Conservation (phyloP, 176 grass and related monocot genomes). For the Eremochloa ophiuroides region DNA sequence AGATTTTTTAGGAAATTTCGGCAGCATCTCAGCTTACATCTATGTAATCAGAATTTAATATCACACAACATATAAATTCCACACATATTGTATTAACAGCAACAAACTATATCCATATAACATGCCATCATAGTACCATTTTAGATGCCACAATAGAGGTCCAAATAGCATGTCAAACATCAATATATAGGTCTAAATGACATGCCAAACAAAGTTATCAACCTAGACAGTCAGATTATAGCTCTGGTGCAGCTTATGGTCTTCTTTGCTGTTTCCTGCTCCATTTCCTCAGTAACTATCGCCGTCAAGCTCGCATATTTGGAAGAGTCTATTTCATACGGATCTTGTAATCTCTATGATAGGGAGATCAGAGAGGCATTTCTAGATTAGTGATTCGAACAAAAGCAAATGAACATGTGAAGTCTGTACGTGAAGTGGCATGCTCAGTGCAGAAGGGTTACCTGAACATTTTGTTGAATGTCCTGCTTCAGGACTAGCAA, state of each 20-base stretch:
- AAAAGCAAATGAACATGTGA: not conserved
- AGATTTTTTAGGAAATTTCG: too few species aligned
- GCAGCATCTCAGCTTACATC: too few species aligned
- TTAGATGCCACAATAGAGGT: too few species aligned
- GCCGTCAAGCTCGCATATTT: slow-evolving; percentile 46
- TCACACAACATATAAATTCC: too few species aligned
- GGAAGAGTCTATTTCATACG: slow-evolving; percentile 43
- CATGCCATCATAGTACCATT: too few species aligned
- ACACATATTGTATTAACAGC: too few species aligned
- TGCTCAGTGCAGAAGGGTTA: slow-evolving; percentile 20
- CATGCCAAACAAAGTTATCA: slow-evolving; percentile 73
- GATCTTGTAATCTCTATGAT: slow-evolving; percentile 60
- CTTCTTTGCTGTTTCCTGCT: slow-evolving; percentile 54
- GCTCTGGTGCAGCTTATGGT: slow-evolving; percentile 72
- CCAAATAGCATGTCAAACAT: too few species aligned
- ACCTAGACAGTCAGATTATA: slow-evolving; percentile 76
- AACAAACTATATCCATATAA: too few species aligned
- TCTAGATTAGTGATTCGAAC: not conserved
- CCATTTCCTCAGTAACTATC: slow-evolving; percentile 59
- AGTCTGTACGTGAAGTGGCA: too few species aligned
- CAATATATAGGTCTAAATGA: too few species aligned
- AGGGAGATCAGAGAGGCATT: not conserved
- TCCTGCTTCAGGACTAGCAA: slow-evolving; percentile 77
- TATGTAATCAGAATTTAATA: too few species aligned
- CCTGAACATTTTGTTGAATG: slow-evolving; percentile 71